These are phyloP conservation scores for Posidonia australis DNA, from an alignment of 106 monocot genomes.

Conservation along the genomic window DNA sequence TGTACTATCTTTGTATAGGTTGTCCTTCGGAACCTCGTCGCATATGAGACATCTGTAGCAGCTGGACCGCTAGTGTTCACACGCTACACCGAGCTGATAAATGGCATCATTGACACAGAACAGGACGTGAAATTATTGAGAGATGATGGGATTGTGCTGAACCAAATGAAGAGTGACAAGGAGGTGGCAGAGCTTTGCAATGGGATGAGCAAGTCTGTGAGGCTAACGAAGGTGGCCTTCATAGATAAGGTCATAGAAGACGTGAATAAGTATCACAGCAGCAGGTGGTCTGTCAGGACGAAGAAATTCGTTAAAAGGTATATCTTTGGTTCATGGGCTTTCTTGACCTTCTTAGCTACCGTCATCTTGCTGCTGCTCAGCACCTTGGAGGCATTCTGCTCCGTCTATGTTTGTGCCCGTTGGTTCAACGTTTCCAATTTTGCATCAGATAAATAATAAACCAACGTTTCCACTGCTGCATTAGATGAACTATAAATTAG, in stretches of 20 bases:
- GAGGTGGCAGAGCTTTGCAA: constrained; percentile 55
- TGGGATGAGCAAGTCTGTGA: constrained; percentile 38
- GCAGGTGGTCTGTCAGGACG: constrained; percentile 28
- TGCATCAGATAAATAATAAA: not conserved
- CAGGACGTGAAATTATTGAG: constrained; percentile 41
- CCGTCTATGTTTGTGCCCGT: constrained; percentile 22
- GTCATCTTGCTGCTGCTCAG: constrained; percentile 35
- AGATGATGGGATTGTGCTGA: constrained; percentile 23
- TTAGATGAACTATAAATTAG: too few species aligned
- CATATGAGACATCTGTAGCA: constrained; percentile 39
- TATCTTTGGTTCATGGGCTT: constrained; percentile 39
- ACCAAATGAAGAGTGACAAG: constrained; percentile 45
- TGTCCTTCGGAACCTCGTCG: constrained; percentile 38
- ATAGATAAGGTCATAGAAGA: constrained; percentile 38
- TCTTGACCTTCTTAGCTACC: constrained; percentile 31
- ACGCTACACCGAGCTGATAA: constrained; percentile 61
- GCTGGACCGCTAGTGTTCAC: constrained; percentile 35
- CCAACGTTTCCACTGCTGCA: too few species aligned
- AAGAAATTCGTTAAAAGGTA: constrained; percentile 31
- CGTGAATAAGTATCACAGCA: constrained; percentile 32
- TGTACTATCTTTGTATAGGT: too few species aligned
- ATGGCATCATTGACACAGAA: constrained; percentile 54
- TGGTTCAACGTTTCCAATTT: constrained; percentile 13
- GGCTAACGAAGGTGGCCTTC: constrained; percentile 32
- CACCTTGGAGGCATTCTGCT: constrained; percentile 34